phyloP scores from a whole-genome alignment of 2,329 filamentous ascomycete species.

The Ophiostoma sp. region DNA sequence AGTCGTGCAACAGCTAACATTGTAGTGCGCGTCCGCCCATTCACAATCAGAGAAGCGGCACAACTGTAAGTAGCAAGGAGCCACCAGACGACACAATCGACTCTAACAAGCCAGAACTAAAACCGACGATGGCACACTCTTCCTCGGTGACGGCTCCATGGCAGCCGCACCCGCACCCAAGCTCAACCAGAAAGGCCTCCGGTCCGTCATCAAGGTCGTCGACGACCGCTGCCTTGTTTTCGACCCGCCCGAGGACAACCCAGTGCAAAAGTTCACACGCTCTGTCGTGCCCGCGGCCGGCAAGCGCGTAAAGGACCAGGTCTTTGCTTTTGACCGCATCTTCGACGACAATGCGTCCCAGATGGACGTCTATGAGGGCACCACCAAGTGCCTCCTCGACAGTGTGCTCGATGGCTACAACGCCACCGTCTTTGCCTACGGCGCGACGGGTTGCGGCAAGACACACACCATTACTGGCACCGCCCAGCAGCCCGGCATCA shows the following conservation, averaged over 20 bases:
- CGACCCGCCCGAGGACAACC: constrained; percentile 91
- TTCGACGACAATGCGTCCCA: constrained; percentile 95
- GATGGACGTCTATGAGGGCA: constrained; percentile 89
- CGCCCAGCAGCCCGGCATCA: constrained; percentile 87
- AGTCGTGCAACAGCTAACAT: background rate
- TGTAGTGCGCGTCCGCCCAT: constrained; percentile 63
- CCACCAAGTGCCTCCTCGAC: constrained; percentile 82
- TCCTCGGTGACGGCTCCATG: constrained; percentile 93
- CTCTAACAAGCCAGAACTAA: constrained; percentile 43
- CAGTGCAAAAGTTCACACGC: constrained; percentile 78
- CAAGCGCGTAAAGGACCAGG: constrained; percentile 94
- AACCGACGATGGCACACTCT: constrained; percentile 78
- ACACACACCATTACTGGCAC: constrained; percentile 97
- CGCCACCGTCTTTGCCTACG: constrained; percentile 97
- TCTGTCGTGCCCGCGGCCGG: constrained; percentile 71
- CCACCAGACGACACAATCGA: background rate
- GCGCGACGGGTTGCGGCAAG: constrained; percentile 95
- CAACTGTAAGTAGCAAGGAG: constrained; percentile 59
- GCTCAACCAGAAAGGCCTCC: constrained; percentile 76
- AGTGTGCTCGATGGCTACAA: constrained; percentile 97
- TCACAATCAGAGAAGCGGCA: constrained; percentile 87
- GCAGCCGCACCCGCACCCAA: constrained; percentile 82
- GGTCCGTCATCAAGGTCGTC: constrained; percentile 90
- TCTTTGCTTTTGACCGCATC: constrained; percentile 92
- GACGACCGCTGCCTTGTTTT: constrained; percentile 95